These are phyloP conservation scores for Cucurbita moschata DNA, from an alignment of 306 rosid genomes.

Conservation along the genomic window DNA sequence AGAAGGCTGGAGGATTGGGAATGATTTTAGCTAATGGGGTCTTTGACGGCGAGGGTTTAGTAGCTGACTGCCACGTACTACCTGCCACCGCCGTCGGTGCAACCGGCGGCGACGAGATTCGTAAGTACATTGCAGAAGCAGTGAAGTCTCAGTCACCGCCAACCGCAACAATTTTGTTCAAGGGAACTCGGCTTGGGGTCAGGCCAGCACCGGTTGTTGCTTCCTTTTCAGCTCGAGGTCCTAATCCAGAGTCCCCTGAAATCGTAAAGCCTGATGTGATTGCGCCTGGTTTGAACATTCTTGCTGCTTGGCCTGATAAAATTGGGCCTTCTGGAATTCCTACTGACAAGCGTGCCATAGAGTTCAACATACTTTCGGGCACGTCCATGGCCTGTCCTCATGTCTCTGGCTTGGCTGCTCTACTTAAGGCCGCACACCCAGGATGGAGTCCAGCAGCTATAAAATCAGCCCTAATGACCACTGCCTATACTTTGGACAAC, in stretches of 20 bases:
- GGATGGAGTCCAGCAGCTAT: slow-evolving; percentile 87
- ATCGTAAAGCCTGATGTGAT: slow-evolving; percentile 76
- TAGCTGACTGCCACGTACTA: slow-evolving; percentile 75
- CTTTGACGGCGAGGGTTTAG: slow-evolving; percentile 84
- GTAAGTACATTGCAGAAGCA: slow-evolving; percentile 31
- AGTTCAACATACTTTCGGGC: slow-evolving; percentile 73
- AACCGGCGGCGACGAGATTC: slow-evolving; percentile 40
- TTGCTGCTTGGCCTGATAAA: slow-evolving; percentile 90
- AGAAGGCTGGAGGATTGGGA: slow-evolving; percentile 68
- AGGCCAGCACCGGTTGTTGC: slow-evolving; percentile 88
- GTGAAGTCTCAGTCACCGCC: slow-evolving; percentile 26
- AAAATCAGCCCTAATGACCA: slow-evolving; percentile 73
- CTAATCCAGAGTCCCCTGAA: slow-evolving; percentile 76
- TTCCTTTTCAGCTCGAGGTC: slow-evolving; percentile 79
- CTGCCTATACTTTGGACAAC: slow-evolving; percentile 64
- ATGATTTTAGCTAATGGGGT: slow-evolving; percentile 78
- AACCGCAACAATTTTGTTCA: slow-evolving; percentile 42
- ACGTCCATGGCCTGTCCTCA: slow-evolving; percentile 98
- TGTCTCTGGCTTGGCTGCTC: slow-evolving; percentile 72
- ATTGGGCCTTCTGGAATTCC: slow-evolving; percentile 70
- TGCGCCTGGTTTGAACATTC: slow-evolving; percentile 80
- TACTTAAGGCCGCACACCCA: slow-evolving; percentile 83
- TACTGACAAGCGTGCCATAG: slow-evolving; percentile 47
- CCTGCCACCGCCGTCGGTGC: slow-evolving; percentile 83
- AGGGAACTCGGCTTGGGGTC: slow-evolving; percentile 63